Evolutionary conservation across 1,284 basidiomycete genomes (phyloP).

Genomic region (Lentinula novae-zelandiae): DNA sequence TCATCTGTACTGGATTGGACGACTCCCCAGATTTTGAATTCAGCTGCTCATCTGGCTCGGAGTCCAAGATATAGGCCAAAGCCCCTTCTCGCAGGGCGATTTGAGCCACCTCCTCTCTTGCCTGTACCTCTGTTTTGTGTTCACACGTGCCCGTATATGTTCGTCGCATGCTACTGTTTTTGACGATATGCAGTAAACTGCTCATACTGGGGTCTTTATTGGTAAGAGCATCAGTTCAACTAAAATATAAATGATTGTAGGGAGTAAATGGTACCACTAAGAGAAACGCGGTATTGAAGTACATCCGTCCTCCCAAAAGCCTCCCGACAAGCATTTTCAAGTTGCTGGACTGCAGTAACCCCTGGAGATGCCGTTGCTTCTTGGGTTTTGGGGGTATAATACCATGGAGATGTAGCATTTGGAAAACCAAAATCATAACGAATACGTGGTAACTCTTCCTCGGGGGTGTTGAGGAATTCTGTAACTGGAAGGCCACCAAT

Average conservation of each 20-base stretch:
- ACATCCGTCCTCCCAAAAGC: neutral
- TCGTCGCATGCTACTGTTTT: neutral
- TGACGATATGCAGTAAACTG: neutral
- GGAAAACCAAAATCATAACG: constrained; percentile 8
- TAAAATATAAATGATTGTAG: neutral
- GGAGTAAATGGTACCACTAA: neutral
- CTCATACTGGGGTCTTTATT: neutral
- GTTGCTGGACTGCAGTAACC: neutral
- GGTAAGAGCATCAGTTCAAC: neutral
- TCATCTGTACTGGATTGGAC: neutral
- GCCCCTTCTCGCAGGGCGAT: neutral
- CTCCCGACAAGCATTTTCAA: neutral
- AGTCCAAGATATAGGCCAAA: neutral
- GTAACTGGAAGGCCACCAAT: constrained; percentile 7
- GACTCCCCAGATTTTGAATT: neutral
- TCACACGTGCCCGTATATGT: neutral
- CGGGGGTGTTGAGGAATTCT: constrained; percentile 3
- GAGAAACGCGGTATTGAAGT: neutral
- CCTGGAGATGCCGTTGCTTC: neutral
- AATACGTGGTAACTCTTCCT: constrained; percentile 3
- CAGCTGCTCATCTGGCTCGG: neutral
- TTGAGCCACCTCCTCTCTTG: constrained; percentile 1
- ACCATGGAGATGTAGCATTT: neutral
- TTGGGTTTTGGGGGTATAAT: neutral
- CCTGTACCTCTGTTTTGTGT: neutral